Evolutionary conservation across 2,329 filamentous ascomycete species (phyloP), one percentile per base, ranked within the genome.

Genomic region (Nectriaceae sp.): DNA sequence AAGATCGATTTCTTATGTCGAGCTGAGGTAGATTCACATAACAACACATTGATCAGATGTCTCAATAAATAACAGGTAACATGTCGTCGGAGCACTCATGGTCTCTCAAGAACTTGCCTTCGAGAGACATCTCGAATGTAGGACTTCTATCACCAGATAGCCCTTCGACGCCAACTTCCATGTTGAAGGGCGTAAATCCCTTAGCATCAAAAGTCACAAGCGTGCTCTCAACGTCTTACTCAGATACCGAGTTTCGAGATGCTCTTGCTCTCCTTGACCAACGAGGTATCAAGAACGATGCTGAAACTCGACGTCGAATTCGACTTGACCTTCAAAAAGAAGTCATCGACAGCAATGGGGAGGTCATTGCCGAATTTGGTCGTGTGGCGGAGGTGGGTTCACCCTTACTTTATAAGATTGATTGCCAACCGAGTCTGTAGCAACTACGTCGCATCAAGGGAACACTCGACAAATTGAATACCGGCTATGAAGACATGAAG

Each of bases 151-250:
- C 65, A 80, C 88, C 64, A 90, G 90, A 74, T 84, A 90, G 71
- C 75, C 96, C 61, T 95, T 95, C 79, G 90, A 88, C 67, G 89
- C 95, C 61, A 93, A 96, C 52, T 20, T 39, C 54, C 13, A 41
- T 66, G 20, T 56, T 65, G 2, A 80, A 70, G 52, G 63, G 74
- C 18, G 62, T 74, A 13, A 90, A 83, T 68, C 87, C 90, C 6
- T 75, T 97, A 24, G 85, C 89, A 6, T 87, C 87, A 52, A 90
- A 94, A 65, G 82, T 97, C 59, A 89, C 90, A 20, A 86, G 83
- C 52, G 88, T 97, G 35, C 81, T 97, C 41, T 96, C 94, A 4
- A 87, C 90, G 3, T 96, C 93, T 0, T 97, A 96, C 71, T 88
- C 91, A 5, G 94, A 97, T 70, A 79, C 89, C 4, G 93, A 97